Evolutionary conservation across 148 eudicot species (phyloP), one percentile per base, ranked within the genome.

Genomic region (Dysphania ambrosioides): DNA sequence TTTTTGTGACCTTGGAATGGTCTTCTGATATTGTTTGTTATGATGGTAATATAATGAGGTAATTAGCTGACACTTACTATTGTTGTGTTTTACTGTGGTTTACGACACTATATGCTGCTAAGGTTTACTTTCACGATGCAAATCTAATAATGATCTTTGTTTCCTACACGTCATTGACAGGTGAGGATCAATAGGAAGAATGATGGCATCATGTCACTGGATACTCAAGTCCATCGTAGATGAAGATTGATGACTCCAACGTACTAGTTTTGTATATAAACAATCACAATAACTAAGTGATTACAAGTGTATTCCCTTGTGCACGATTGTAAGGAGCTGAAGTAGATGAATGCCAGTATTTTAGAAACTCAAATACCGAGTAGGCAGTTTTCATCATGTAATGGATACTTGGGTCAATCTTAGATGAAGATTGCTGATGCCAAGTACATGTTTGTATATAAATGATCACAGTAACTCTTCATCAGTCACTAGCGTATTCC

Each of bases 181-280:
- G 81, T 41, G 32, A 72, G 40, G 24, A 24, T 30, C 31, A 36
- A 58, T 6, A 67, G 49, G 59, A 30, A 27, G 49, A 53, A 69
- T 42, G 42, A 49, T 23, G 42, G 61, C 44, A 60, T 21, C 40
- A 27, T 18, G 38, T 13, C 72, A 23, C 18, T 42, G 11, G 61
- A 61, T 60, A 53, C 74, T 61, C 79, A 62, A 11, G 62, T 62
- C 63, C 59, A 60, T 62, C 35, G 60, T 18, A 34, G 79, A 70
- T 77, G 70, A 77, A 32, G 13, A 34, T 2, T 26, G 19, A 12
- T 19, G 41, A 32, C 35, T 61, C 15, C 16, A 59, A 26, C n/a
- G 53, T 13, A 32, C 19, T 66, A 16, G 44, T 27, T 53, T 10
- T 75, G 72, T 75, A 56, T 47, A 47, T 61, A 75, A 2, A 32